A percentile compares a stretch with the other conserved stretches of the same genome.
phyloP scores from a whole-genome alignment of 2,329 filamentous ascomycete genomes.

The Colletotrichum plurivorum region DNA sequence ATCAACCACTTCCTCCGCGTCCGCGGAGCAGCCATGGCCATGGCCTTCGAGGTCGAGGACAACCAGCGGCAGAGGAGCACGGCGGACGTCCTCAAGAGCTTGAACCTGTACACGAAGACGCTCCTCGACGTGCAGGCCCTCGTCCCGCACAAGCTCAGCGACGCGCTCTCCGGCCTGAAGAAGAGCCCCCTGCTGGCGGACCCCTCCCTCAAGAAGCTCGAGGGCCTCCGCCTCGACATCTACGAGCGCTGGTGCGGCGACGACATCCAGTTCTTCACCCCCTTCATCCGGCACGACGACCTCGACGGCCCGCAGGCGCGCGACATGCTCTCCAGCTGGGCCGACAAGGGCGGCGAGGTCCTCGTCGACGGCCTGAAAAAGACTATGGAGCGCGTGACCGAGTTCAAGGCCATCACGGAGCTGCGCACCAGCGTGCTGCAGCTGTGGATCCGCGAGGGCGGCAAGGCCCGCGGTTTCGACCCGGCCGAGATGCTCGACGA shows the following conservation, averaged over 20 bases:
- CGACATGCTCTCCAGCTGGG: conserved; percentile 75
- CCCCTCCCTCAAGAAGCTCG: conserved; percentile 72
- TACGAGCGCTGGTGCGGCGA: conserved; percentile 85
- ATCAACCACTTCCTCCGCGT: conserved; percentile 83
- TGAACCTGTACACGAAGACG: conserved; percentile 83
- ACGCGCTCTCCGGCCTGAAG: conserved; percentile 79
- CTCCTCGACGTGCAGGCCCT: conserved; percentile 83
- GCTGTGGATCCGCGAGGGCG: conserved; percentile 81
- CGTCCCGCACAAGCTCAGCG: conserved; percentile 79
- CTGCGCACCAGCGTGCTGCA: conserved; percentile 79
- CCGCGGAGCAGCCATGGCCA: conserved; percentile 76
- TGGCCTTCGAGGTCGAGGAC: conserved; percentile 68
- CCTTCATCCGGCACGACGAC: conserved; percentile 88
- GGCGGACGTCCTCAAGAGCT: conserved; percentile 71
- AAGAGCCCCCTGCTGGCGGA: conserved; percentile 81
- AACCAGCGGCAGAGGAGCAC: conserved; percentile 56
- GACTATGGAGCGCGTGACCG: conserved; percentile 70
- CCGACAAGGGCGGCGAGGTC: conserved; percentile 69
- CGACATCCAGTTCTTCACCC: conserved; percentile 87
- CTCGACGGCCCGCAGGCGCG: conserved; percentile 72
- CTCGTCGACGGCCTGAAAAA: conserved; percentile 74
- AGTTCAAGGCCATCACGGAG: conserved; percentile 78
- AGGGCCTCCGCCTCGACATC: conserved; percentile 82
- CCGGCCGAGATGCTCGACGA: conserved; percentile 77
- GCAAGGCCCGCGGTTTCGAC: conserved; percentile 76